Conservation (phyloP, 495 filamentous ascomycete species). For the Aspergillus asperescens region DNA sequence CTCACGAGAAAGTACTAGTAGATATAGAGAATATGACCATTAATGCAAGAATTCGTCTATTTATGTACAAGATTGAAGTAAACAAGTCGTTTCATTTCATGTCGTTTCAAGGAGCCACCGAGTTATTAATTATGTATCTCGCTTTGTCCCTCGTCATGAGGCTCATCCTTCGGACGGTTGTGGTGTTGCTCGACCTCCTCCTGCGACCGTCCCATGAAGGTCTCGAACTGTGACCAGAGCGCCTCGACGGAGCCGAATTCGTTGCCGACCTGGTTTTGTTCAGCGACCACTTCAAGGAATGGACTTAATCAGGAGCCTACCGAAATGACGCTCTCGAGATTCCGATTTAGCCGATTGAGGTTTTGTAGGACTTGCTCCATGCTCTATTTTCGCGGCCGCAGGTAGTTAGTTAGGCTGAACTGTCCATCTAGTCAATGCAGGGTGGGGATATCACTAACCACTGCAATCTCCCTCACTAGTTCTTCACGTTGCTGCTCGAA, state of each 20-base stretch:
- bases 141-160: constrained; percentile 18
- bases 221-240: constrained; percentile 95
- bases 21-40: neutral
- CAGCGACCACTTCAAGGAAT: too few species aligned
- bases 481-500: constrained; percentile 81
- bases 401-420: neutral
- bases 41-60: neutral
- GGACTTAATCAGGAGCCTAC: constrained; percentile 40
- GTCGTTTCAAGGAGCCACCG: neutral
- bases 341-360: constrained; percentile 91
- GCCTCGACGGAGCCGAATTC: constrained; percentile 96
- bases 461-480: constrained; percentile 71
- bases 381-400: too few species aligned
- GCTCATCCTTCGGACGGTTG: constrained; percentile 18
- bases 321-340: constrained; percentile 84
- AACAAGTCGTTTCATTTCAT: constrained; percentile 3
- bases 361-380: constrained; percentile 94
- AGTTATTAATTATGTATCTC: constrained; percentile 13
- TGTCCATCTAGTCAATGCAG: neutral
- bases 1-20: too few species aligned
- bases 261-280: constrained; percentile 80
- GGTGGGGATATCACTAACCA: too few species aligned
- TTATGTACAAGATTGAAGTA: neutral
- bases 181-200: constrained; percentile 46
- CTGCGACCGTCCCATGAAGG: constrained; percentile 75